A percentile compares a stretch with the other conserved stretches of the same genome.
Evolutionary conservation across 352 stramenopile genomes (phyloP).

Genomic region (Pythium utonaiense): DNA sequence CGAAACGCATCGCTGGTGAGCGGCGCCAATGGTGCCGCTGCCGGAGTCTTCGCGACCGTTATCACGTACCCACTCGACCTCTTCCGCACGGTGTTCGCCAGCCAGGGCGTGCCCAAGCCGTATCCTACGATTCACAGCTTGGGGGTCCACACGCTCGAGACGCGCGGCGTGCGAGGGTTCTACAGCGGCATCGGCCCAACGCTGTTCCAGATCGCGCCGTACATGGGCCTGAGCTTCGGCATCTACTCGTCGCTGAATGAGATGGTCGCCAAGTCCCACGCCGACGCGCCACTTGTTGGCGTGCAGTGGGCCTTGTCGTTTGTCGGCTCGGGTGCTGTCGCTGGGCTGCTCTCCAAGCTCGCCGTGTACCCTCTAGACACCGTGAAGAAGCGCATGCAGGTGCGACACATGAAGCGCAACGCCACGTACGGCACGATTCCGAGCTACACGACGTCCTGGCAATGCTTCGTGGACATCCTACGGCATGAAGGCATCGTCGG

Average conservation of each 20-base stretch:
- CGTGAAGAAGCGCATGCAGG: constrained; percentile 95
- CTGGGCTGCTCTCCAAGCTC: constrained; percentile 90
- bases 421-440: constrained; percentile 64
- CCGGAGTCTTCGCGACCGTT: constrained; percentile 85
- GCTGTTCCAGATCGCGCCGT: constrained; percentile 92
- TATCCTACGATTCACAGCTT: constrained; percentile 83
- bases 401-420: constrained; percentile 66
- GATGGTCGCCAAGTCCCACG: constrained; percentile 24
- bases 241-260: constrained; percentile 83
- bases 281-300: constrained; percentile 10
- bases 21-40: constrained; percentile 82
- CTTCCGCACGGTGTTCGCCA: constrained; percentile 92
- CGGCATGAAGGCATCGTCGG: constrained; percentile 56
- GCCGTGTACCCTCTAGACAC: constrained; percentile 94
- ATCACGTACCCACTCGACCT: constrained; percentile 95
- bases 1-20: constrained; percentile 33
- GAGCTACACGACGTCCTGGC: constrained; percentile 56
- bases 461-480: constrained; percentile 60
- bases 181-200: constrained; percentile 88
- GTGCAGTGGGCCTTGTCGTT: constrained; percentile 46
- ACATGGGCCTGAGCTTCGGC: constrained; percentile 95
- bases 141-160: constrained; percentile 57
- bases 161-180: constrained; percentile 79
- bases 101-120: constrained; percentile 80
- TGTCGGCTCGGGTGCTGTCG: constrained; percentile 78